Evolutionary conservation across 352 stramenopile genomes (phyloP).

Genomic region (Phytopythium chamaehyphon): DNA sequence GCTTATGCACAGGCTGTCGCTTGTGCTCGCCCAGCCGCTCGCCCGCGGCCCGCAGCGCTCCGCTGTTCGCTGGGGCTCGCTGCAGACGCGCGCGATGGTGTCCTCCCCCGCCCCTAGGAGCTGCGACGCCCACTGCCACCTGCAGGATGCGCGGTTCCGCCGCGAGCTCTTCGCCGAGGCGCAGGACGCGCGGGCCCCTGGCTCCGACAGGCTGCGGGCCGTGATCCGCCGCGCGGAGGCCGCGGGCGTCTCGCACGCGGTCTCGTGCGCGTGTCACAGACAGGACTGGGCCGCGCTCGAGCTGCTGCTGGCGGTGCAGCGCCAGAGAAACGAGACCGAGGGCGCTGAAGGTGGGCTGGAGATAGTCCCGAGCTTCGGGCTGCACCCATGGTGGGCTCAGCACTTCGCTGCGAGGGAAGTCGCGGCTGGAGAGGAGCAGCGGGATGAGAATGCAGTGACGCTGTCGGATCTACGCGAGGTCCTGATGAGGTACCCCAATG

Average conservation of each 20-base stretch:
- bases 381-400: constrained; percentile 74
- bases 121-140: constrained; percentile 63
- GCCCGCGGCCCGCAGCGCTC: too few relatives aligned
- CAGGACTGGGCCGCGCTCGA: constrained; percentile 56
- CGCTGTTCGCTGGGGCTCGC: too few relatives aligned
- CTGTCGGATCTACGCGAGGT: constrained; percentile 28
- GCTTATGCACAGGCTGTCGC: too few relatives aligned
- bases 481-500: constrained; percentile 33
- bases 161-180: constrained; percentile 5
- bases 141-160: constrained; percentile 49
- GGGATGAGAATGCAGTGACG: constrained; percentile 15
- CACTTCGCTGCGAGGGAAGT: background rate
- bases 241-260: constrained; percentile 40
- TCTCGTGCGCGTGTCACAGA: constrained; percentile 61
- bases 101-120: too few relatives aligned
- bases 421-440: background rate
- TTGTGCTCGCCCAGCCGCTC: too few relatives aligned
- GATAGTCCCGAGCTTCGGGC: constrained; percentile 57
- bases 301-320: constrained; percentile 21
- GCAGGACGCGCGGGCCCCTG: background rate
- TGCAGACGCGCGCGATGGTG: too few relatives aligned
- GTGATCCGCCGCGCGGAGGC: constrained; percentile 34
- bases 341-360: constrained; percentile 1
- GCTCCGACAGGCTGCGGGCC: constrained; percentile 13
- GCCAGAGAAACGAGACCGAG: background rate